Percentiles rank a stretch among this genome's conserved stretches.
phyloP scores from a whole-genome alignment of 306 rosid genomes.

The Rosa lucieae region DNA sequence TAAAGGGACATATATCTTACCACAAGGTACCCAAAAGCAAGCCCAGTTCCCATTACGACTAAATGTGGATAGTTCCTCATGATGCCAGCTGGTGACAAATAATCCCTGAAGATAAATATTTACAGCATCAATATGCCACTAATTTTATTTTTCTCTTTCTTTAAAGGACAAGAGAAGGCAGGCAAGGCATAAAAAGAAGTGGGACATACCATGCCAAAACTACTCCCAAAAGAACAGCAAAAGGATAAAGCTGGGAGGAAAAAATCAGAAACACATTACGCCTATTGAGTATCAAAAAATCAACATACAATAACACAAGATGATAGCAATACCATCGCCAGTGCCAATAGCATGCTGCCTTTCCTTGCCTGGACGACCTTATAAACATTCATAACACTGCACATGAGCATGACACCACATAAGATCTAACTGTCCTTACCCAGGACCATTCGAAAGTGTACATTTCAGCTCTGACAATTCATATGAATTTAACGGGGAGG shows the following conservation, averaged over 20 bases:
- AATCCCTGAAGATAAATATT: conserved; percentile 53
- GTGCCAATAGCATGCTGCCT: conserved; percentile 71
- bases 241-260: conserved; percentile 75
- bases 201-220: conserved; percentile 75
- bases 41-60: conserved; percentile 79
- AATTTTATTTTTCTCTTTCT: neutral
- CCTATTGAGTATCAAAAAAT: conserved; percentile 24
- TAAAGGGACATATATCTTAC: conserved; percentile 41
- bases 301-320: conserved; percentile 11
- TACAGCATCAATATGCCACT: conserved; percentile 16
- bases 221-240: conserved; percentile 69
- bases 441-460: neutral
- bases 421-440: neutral
- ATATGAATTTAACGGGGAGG: neutral
- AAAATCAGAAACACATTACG: conserved; percentile 19
- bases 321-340: conserved; percentile 75
- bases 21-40: conserved; percentile 90
- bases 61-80: conserved; percentile 72
- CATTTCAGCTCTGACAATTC: neutral
- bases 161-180: conserved; percentile 16
- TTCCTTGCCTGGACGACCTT: conserved; percentile 81
- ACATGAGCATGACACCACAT: conserved; percentile 28
- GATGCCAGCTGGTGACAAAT: conserved; percentile 81
- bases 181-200: neutral
- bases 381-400: conserved; percentile 72